These are phyloP conservation scores for Rhodotorula glutinis DNA, from an alignment of 1,284 basidiomycete species.

Conservation along the genomic window DNA sequence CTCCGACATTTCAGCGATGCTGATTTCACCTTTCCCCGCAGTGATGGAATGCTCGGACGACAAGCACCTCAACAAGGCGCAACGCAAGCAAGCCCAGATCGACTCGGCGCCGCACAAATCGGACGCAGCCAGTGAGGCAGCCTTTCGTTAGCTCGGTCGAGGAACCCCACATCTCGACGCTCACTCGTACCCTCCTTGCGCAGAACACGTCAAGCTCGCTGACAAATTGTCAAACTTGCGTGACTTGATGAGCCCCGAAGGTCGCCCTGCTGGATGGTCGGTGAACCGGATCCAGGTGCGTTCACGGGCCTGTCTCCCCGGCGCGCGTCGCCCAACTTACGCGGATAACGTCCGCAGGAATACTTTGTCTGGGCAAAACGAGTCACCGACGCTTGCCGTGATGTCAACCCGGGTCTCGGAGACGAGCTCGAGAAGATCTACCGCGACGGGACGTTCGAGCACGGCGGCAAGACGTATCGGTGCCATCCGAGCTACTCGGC, in stretches of 20 bases:
- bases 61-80: constrained; percentile 17
- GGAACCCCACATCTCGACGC: too few species aligned
- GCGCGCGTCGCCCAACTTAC: too few species aligned
- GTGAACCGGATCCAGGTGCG: constrained; percentile 23
- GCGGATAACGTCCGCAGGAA: constrained; percentile 13
- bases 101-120: constrained; percentile 48
- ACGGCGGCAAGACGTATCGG: constrained; percentile 19
- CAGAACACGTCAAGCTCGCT: constrained; percentile 47
- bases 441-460: constrained; percentile 15
- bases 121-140: constrained; percentile 43
- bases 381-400: constrained; percentile 50
- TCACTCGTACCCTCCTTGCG: not conserved
- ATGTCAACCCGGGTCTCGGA: constrained; percentile 47
- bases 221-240: constrained; percentile 53
- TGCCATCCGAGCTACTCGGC: constrained; percentile 21
- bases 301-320: too few species aligned
- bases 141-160: too few species aligned
- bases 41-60: constrained; percentile 35
- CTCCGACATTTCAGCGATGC: too few species aligned
- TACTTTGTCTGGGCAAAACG: constrained; percentile 49
- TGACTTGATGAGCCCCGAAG: constrained; percentile 49
- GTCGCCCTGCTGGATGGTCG: constrained; percentile 45
- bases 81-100: constrained; percentile 50
- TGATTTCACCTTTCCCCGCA: not conserved
- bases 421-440: constrained; percentile 47